Evolutionary conservation across 805 yeast species (phyloP).

Genomic region (Saccharomycopsis fermentans): DNA sequence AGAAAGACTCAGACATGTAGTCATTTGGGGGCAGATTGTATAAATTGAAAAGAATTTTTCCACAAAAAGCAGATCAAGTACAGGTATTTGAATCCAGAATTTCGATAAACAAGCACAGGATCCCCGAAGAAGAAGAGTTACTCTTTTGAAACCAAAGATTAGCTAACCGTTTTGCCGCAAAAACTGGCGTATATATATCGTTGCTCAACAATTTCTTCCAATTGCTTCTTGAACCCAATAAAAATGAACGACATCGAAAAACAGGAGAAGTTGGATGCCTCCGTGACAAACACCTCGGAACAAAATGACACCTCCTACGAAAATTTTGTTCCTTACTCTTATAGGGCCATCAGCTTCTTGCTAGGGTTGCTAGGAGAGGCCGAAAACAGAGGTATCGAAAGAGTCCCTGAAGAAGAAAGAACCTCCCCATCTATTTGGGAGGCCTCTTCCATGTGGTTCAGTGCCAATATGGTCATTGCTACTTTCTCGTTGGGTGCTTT

Average conservation of each 20-base stretch:
- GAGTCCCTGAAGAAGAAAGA: constrained; percentile 71
- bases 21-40: neutral
- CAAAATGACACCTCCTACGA: constrained; percentile 12
- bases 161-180: too few species aligned
- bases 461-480: constrained; percentile 82
- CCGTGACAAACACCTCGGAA: constrained; percentile 11
- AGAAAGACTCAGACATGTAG: neutral
- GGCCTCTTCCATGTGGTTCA: constrained; percentile 84
- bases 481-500: constrained; percentile 70
- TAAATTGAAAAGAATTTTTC: neutral
- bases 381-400: constrained; percentile 71
- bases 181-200: too few species aligned
- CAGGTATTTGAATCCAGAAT: neutral
- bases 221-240: too few species aligned
- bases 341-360: constrained; percentile 8
- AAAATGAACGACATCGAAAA: constrained; percentile 15
- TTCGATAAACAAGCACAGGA: too few species aligned
- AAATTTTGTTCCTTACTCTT: constrained; percentile 7
- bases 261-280: constrained; percentile 16
- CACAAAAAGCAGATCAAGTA: neutral
- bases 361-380: constrained; percentile 22
- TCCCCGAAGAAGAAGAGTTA: too few species aligned
- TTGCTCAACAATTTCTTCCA: too few species aligned
- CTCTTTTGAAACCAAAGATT: too few species aligned
- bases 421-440: constrained; percentile 52